phyloP scores from a whole-genome alignment of 305 asterid species.

The Striga hermonthica region DNA sequence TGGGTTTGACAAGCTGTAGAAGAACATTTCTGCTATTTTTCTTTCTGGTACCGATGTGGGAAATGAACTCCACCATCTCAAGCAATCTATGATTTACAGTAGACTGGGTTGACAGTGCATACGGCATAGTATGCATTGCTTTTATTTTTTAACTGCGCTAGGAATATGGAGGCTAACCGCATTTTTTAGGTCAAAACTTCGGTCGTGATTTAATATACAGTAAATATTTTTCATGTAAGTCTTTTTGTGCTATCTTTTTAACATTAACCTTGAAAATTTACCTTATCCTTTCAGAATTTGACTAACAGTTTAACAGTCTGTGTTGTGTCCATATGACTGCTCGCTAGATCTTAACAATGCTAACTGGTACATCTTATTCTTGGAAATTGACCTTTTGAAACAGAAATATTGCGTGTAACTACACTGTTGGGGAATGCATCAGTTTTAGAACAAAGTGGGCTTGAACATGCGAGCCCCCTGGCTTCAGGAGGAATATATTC shows the following conservation, averaged over 20 bases:
- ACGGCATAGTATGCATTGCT: not conserved
- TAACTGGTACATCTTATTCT: constrained; percentile 98
- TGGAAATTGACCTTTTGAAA: constrained; percentile 99
- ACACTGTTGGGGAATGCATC: constrained; percentile 99
- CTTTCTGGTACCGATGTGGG: constrained; percentile 12
- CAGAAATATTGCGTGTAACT: constrained; percentile 92
- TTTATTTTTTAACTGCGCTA: too few relatives aligned
- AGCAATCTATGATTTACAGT: constrained; percentile 24
- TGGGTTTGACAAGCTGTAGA: constrained; percentile 18
- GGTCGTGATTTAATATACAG: constrained; percentile 10
- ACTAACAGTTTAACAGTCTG: constrained; percentile 62
- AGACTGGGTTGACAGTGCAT: not conserved
- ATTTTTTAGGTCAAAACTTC: constrained; percentile 25
- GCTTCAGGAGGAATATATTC: constrained; percentile 96
- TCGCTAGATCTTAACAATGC: constrained; percentile 82
- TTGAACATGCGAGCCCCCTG: constrained; percentile 99
- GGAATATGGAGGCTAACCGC: constrained; percentile 30
- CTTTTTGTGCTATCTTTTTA: constrained; percentile 26
- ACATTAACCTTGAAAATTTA: constrained; percentile 34
- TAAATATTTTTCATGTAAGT: constrained; percentile 10
- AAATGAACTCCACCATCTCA: constrained; percentile 23
- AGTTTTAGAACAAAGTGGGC: constrained; percentile 98
- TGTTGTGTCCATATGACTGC: constrained; percentile 77
- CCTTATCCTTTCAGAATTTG: constrained; percentile 37
- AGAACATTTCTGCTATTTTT: constrained; percentile 19